Evolutionary conservation across 306 rosid species (phyloP).

Genomic region (Glycine soja): DNA sequence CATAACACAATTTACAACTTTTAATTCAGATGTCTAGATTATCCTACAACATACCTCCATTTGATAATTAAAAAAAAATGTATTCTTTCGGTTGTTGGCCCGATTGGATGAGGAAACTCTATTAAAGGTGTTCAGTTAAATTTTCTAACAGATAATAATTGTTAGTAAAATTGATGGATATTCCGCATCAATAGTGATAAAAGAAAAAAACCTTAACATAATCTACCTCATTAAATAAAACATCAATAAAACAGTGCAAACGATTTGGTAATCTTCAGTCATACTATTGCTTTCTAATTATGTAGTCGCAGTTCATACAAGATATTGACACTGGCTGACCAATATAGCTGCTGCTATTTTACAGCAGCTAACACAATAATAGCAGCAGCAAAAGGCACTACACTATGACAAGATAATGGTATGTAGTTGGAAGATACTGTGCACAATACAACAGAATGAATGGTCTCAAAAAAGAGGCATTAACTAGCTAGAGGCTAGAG

Average conservation of each 20-base stretch:
- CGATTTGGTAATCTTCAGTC: constrained; percentile 20
- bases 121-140: too few species aligned
- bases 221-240: too few species aligned
- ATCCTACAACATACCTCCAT: too few species aligned
- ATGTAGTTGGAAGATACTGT: constrained; percentile 30
- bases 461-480: constrained; percentile 18
- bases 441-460: not conserved
- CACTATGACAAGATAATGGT: not conserved
- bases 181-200: too few species aligned
- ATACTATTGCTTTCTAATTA: constrained; percentile 5
- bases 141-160: too few species aligned
- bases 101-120: too few species aligned
- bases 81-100: too few species aligned
- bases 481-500: constrained; percentile 41
- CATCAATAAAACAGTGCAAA: not conserved
- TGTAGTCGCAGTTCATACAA: constrained; percentile 36
- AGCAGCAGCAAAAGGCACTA: not conserved
- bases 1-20: too few species aligned
- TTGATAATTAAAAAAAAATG: too few species aligned
- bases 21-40: too few species aligned
- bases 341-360: constrained; percentile 30
- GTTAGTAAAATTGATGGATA: too few species aligned
- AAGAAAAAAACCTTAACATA: too few species aligned
- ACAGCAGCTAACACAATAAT: constrained; percentile 37
- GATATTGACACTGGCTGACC: constrained; percentile 33